A percentile compares a stretch with the other conserved stretches of the same genome.
Evolutionary conservation across 2,329 filamentous ascomycete species (phyloP).

Genomic region (Hysterium pulicare): DNA sequence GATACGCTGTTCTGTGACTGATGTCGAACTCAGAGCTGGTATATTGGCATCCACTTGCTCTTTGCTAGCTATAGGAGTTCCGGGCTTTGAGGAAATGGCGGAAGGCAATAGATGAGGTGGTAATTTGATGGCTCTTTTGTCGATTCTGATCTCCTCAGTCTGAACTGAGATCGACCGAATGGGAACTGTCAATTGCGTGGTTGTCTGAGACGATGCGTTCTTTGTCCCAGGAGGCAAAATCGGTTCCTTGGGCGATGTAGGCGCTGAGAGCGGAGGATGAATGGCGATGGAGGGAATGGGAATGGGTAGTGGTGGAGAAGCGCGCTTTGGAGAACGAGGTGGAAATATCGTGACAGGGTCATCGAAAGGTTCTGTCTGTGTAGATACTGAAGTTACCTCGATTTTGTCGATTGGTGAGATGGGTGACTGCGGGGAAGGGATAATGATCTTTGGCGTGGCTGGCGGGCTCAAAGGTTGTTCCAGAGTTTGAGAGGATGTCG

Average conservation of each 20-base stretch:
- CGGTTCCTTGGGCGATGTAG: slow-evolving; percentile 69
- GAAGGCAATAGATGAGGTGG: slow-evolving; percentile 78
- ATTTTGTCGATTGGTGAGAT: slow-evolving; percentile 29
- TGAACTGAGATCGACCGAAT: slow-evolving; percentile 64
- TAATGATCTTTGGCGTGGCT: slow-evolving; percentile 56
- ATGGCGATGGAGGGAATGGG: slow-evolving; percentile 84
- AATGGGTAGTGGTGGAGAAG: slow-evolving; percentile 37
- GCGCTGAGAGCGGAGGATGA: slow-evolving; percentile 79
- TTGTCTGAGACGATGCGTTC: slow-evolving; percentile 78
- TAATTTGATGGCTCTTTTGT: slow-evolving; percentile 70
- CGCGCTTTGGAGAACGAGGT: slow-evolving; percentile 29
- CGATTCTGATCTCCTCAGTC: slow-evolving; percentile 86
- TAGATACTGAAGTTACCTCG: slow-evolving; percentile 55
- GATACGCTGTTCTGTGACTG: slow-evolving; percentile 12
- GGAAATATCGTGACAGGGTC: slow-evolving; percentile 23
- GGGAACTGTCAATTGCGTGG: slow-evolving; percentile 46
- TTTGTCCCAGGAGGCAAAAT: slow-evolving; percentile 79
- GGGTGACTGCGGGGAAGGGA: slow-evolving; percentile 42
- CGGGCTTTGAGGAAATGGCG: slow-evolving; percentile 58
- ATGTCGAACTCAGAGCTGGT: slow-evolving; percentile 8
- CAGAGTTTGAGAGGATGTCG: slow-evolving; percentile 60
- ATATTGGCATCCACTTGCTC: slow-evolving; percentile 15
- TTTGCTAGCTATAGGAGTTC: slow-evolving; percentile 26
- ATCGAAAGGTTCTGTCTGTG: slow-evolving; percentile 53
- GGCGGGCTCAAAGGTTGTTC: slow-evolving; percentile 63